phyloP scores from a whole-genome alignment of 2,329 filamentous ascomycete species.

The Ambrosiella beaveri region DNA sequence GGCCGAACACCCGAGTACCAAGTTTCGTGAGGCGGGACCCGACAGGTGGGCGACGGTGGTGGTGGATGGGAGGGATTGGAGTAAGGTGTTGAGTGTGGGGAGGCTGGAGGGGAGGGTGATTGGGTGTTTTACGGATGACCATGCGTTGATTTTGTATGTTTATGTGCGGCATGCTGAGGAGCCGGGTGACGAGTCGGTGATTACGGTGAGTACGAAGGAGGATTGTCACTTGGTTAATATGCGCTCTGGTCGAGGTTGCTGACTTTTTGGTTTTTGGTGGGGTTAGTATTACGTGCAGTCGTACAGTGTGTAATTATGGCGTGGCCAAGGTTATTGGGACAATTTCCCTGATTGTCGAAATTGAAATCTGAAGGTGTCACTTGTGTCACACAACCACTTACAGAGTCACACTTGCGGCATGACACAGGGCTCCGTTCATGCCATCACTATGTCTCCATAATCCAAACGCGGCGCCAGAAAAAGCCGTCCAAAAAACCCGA shows the following conservation, averaged over 20 bases:
- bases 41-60: slow-evolving; percentile 76
- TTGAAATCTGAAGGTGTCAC: too few species aligned
- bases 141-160: slow-evolving; percentile 68
- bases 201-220: slow-evolving; percentile 45
- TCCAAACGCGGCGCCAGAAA: too few species aligned
- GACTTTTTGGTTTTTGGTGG: not conserved
- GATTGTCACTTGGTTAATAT: not conserved
- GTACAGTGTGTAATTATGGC: slow-evolving; percentile 19
- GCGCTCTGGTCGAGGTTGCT: not conserved
- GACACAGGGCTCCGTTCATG: too few species aligned
- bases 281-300: slow-evolving; percentile 28
- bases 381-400: not conserved
- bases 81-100: slow-evolving; percentile 80
- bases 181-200: slow-evolving; percentile 45
- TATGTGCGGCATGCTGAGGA: slow-evolving; percentile 59
- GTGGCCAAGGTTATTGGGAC: not conserved
- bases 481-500: too few species aligned
- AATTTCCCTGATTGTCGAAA: not conserved
- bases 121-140: slow-evolving; percentile 70
- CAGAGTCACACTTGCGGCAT: not conserved
- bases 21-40: slow-evolving; percentile 58
- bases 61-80: slow-evolving; percentile 91
- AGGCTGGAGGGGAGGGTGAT: slow-evolving; percentile 79
- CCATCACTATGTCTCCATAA: too few species aligned
- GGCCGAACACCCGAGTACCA: slow-evolving; percentile 65